Evolutionary conservation across 2,329 filamentous ascomycete genomes (phyloP).

Genomic region (Pochonia chlamydosporia): DNA sequence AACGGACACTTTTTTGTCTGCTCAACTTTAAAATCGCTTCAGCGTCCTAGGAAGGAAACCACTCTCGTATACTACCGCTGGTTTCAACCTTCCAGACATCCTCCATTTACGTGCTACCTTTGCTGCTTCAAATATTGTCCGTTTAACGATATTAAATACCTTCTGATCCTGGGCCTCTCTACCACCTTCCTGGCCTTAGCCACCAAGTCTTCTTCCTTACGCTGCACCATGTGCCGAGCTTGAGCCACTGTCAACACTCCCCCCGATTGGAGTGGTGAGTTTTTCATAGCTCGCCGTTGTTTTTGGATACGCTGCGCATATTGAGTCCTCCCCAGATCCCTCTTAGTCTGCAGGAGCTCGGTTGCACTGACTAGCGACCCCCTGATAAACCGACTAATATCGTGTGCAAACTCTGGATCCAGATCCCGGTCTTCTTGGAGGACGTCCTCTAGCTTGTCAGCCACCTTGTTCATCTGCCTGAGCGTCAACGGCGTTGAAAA

Average conservation of each 20-base stretch:
- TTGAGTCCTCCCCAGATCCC: too few relatives aligned
- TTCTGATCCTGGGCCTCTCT: too few relatives aligned
- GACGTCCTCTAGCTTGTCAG: conserved; percentile 5
- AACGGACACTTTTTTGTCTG: conserved; percentile 2
- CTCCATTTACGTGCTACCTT: background rate
- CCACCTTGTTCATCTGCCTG: too few relatives aligned
- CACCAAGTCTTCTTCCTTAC: background rate
- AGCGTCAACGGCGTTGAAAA: conserved; percentile 1
- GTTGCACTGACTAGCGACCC: too few relatives aligned
- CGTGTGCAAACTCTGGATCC: background rate
- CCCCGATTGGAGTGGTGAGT: background rate
- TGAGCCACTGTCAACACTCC: background rate
- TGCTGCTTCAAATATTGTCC: conserved; percentile 1
- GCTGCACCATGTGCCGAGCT: background rate
- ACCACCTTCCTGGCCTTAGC: background rate
- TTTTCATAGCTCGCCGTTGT: background rate
- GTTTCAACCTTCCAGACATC: too few relatives aligned
- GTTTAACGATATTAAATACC: too few relatives aligned
- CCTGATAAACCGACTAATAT: too few relatives aligned
- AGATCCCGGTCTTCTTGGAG: background rate
- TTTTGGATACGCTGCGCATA: background rate
- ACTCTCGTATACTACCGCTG: too few relatives aligned
- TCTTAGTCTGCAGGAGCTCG: too few relatives aligned
- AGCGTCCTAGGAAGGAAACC: background rate
- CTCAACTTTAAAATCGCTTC: background rate